Evolutionary conservation across 192 early-diverging fungal species (phyloP), one percentile per base, ranked within the genome.

Genomic region (Linderina pennispora): DNA sequence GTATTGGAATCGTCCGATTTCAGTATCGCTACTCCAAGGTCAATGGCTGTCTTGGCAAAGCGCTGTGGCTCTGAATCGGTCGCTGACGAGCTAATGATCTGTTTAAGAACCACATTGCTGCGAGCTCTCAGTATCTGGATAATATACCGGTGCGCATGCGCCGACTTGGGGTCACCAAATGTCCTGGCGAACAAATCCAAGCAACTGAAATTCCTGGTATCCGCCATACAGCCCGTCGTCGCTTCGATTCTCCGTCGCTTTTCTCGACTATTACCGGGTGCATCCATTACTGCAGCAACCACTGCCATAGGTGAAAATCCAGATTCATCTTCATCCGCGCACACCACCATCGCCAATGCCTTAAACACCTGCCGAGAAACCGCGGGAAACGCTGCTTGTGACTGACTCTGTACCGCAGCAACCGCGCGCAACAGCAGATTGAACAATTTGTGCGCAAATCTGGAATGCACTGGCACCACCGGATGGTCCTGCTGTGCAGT

Each of bases 71-170:
- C n/a, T n/a, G n/a, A n/a, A n/a, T n/a, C n/a, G n/a, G n/a, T n/a
- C n/a, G n/a, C n/a, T n/a, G n/a, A n/a, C n/a, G n/a, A n/a, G n/a
- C n/a, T n/a, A n/a, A n/a, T n/a, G n/a, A 45, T 16, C 11, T 24
- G 38, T 11, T 23, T 11, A 9, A 52, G 20, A 8, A 64, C 36
- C 3, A 47, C 38, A 34, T 35, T 31, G 19, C 35, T 46, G 11
- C 37, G 48, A 0, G 53, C 40, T 13, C 65, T 57, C 31, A 68
- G 32, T 8, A 62, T 53, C 21, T 44, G 51, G 5, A 62, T 25
- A 20, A 39, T 40, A 24, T 59, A 49, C 25, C 20, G 38, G 35
- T 40, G 45, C 14, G 38, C 32, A 6, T 35, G 9, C 3, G 3
- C 31, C 3, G 8, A 10, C 1, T 33, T 36, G 1, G 8, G 23